Evolutionary conservation across 78 protist species (phyloP), one percentile per base, ranked within the genome.

Genomic region (Dictyostelium discoideum): DNA sequence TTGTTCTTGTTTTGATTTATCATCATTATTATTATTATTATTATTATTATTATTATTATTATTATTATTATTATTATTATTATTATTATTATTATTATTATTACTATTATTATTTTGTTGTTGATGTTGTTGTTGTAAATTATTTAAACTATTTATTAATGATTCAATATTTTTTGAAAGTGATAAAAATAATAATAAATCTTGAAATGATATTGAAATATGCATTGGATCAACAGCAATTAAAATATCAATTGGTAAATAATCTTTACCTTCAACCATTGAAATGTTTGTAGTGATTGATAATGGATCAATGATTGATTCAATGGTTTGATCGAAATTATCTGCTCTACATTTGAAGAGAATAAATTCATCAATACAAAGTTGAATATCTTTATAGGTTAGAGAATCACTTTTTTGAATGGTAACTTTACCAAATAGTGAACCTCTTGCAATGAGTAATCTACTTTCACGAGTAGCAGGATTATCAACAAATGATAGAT

Each of bases 281-380:
- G 57, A 65, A n/a, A 90, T 72, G 8, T 78, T 72, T 3, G 54
- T 37, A 0, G 95, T 90, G 5, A 90, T 20, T 11, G 87, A 72
- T 18, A 82, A 44, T 20, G 95, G 95, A 50, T 82, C 88, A 24
- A 90, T 90, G 42, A 90, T 90, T 18, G 95, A 82, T 11, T 67
- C 84, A 24, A 60, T 32, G 2, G 95, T 82, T 26, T 16, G 32
- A 22, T 82, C 85, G 18, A 48, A 46, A 5, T 44, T 26, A 37
- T 82, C 84, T 18, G 77, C 48, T 46, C 95, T 24, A 72, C 95
- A 90, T 39, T 90, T 90, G 29, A 82, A 90, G 4, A 90, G 50
- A 37, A 82, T 87, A 20, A 90, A 73, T 3, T 82, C 73, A 46
- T 90, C 95, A 5, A 90, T 9, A 22, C 29, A 65, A 10, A 90